Base-by-base conservation (phyloP, 768 basidiomycete species). In the Lentinula detonsa region DNA sequence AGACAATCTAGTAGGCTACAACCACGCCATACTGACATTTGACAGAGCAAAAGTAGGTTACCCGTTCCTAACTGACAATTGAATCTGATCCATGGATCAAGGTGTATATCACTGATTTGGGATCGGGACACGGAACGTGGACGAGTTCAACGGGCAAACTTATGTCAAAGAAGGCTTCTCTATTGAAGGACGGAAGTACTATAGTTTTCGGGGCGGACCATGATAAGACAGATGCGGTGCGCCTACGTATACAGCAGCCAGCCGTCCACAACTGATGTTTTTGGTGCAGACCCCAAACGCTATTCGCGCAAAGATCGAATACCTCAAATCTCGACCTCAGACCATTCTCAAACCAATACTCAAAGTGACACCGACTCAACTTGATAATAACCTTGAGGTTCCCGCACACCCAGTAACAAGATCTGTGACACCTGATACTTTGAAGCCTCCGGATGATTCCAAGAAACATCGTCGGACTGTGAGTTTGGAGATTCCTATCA, bases 171-270 rank as follows among this genome's bases (percentile, higher is more conserved):
- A 28, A 11, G 34, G 51, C 62, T 4, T 60, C 62, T 54, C 16
- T 21, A 8, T 53, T 66, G 42, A 62, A 65, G 21, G 60, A 66
- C 49, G 64, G 66, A 7, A 64, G 61, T 52, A 51, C 18, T 16
- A 49, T 66, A 49, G 61, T 63, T 0, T 66, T 66, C 45, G 62
- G 64, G 33, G 64, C 59, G 16, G 63, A 54, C 23, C 49, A 60
- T 11, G 62, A 62, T 43, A 40, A 34, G 9, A 61, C 52, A 5
- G 15, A 23, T 15, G 34, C 46, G 48, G 45, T 59, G 18, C 18
- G 64, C 60, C 10, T 34, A 15, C 16, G 6, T 31, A 42, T 55
- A 5, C 21, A 40, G 3, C 8, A 4, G 11, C 34, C 2, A 13
- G 1, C 5, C 57, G 40, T 39, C 15, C 23, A 10, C 23, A 31